Base-by-base conservation (phyloP, 805 yeast genomes). In the Ogataea degrootiae region DNA sequence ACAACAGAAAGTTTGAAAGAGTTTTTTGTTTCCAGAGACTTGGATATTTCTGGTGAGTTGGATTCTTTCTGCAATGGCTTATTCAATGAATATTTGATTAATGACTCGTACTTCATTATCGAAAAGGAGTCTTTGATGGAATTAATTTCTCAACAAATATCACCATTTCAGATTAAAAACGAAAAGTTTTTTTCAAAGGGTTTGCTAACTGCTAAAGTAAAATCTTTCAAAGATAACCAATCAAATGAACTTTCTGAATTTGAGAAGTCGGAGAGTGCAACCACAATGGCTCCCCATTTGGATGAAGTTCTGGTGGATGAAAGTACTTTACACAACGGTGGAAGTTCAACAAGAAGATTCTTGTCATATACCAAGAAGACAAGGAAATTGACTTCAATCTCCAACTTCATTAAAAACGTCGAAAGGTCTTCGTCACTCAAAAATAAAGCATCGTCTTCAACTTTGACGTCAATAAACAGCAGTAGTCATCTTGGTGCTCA, bases 41-140 rank as follows among this genome's bases (percentile, higher is more conserved):
- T 77, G 14, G 80, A 76, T 51, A 59, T 79, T 38, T 63, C 68
- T 4, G 40, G 58, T 1, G 75, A 83, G 4, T 68, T 92, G 35
- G 96, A 91, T 54, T 89, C 83, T 56, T 76, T 81, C 49, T 80
- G 74, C 59, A 75, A 77, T n/a, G 95, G 86, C 54, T 66, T 88
- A 16, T 92, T 92, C 63, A 73, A 79, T 17, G 83, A 84, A 42
- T 86, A 81, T 59, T 67, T 86, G 26, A 75, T 76, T 29, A 87
- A 85, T 48, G 78, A 79, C 49, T 72, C 76, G 42, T 91, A 89
- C 65, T 83, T 91, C 58, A 81, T 73, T 37, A 58, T 76, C 37
- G 97, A 90, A 60, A 85, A 79, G 66, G 81, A 80, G 52, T 80
- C 79, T 53, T 68, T 91, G 35, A 85, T 82, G 43, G 78, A 74